Percentiles rank a stretch among this genome's conserved stretches.
Evolutionary conservation across 805 yeast genomes (phyloP).

Genomic region (Sugiyamaella marilandica): DNA sequence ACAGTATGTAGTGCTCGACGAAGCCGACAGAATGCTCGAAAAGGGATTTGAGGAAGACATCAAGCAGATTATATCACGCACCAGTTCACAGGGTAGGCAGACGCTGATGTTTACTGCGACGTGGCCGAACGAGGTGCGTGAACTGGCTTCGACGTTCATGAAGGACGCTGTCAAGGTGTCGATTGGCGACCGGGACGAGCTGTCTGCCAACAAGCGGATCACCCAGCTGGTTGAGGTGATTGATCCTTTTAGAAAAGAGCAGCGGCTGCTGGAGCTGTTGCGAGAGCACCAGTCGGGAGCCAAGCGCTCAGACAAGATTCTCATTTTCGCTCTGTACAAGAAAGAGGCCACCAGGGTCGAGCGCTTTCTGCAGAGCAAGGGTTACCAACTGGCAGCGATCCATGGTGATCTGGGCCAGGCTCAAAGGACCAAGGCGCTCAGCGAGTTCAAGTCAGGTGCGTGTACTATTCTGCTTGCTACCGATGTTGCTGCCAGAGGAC

Average conservation of each 20-base stretch:
- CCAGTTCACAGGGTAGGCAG: constrained; percentile 55
- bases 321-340: constrained; percentile 91
- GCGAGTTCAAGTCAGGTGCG: constrained; percentile 75
- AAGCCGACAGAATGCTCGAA: constrained; percentile 98
- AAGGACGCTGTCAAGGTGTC: constrained; percentile 79
- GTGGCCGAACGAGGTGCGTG: constrained; percentile 99
- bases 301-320: constrained; percentile 68
- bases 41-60: constrained; percentile 98
- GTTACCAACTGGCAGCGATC: constrained; percentile 82
- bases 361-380: constrained; percentile 62
- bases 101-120: constrained; percentile 99
- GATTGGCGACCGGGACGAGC: constrained; percentile 91
- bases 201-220: constrained; percentile 90
- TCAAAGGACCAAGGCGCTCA: constrained; percentile 85
- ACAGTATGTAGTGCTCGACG: constrained; percentile 83
- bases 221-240: constrained; percentile 91
- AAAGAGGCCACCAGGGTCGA: constrained; percentile 95
- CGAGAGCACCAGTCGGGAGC: constrained; percentile 66
- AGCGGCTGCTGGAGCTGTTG: constrained; percentile 63
- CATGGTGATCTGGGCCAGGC: constrained; percentile 94
- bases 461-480: constrained; percentile 83
- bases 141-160: constrained; percentile 83
- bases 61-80: constrained; percentile 68
- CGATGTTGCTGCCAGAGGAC: constrained; percentile 97
- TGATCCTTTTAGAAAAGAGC: constrained; percentile 76